These are phyloP conservation scores for Athelia sp. DNA, from an alignment of 1,284 basidiomycete species.

Conservation along the genomic window DNA sequence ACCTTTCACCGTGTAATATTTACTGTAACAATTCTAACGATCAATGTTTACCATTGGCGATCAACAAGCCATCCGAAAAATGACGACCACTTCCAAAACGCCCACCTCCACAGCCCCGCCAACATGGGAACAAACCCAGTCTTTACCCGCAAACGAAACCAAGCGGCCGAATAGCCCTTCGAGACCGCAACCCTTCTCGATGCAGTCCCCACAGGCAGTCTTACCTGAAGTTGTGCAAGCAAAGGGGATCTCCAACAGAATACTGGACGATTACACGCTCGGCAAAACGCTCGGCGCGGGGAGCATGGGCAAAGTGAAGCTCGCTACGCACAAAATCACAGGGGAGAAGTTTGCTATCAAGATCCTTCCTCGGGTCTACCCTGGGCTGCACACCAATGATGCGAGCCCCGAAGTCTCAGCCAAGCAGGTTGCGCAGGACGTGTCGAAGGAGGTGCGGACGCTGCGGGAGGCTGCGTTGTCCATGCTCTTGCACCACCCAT, in stretches of 20 bases:
- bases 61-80: slow-evolving; percentile 9
- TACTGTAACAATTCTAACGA: too few species aligned
- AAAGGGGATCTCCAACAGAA: slow-evolving; percentile 54
- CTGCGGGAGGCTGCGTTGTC: slow-evolving; percentile 93
- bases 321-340: slow-evolving; percentile 87
- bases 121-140: slow-evolving; percentile 17
- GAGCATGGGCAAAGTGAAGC: slow-evolving; percentile 99
- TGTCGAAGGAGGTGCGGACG: slow-evolving; percentile 93
- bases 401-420: slow-evolving; percentile 56
- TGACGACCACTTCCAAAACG: slow-evolving; percentile 16
- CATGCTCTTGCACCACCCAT: slow-evolving; percentile 94
- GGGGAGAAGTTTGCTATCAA: slow-evolving; percentile 98
- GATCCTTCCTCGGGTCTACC: slow-evolving; percentile 84
- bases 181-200: slow-evolving; percentile 59
- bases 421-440: slow-evolving; percentile 85
- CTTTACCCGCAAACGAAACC: slow-evolving; percentile 6
- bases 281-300: slow-evolving; percentile 97
- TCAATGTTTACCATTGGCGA: too few species aligned
- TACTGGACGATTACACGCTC: slow-evolving; percentile 92
- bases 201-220: slow-evolving; percentile 59
- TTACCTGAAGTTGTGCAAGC: slow-evolving; percentile 25
- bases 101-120: slow-evolving; percentile 13
- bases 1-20: too few species aligned
- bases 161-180: slow-evolving; percentile 14
- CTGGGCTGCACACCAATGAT: slow-evolving; percentile 40